These are phyloP conservation scores for Pestalotiopsis sp. DNA, from an alignment of 2,329 filamentous ascomycete species.

Conservation along the genomic window DNA sequence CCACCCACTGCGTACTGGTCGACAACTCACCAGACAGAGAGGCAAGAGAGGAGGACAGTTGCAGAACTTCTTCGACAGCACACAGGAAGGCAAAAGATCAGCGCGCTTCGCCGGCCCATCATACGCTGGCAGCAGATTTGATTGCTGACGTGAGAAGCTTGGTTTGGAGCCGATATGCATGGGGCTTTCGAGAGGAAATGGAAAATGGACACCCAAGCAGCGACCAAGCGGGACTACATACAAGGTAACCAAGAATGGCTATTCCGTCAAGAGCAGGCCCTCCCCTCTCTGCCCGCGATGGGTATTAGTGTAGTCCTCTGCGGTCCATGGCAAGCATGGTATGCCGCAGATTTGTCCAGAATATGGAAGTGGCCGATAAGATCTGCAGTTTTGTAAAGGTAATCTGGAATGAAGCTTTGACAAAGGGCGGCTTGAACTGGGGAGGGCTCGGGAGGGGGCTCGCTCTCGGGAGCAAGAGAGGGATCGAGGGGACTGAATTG, in stretches of 20 bases:
- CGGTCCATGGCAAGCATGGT: neutral
- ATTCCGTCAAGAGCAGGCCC: too few relatives aligned
- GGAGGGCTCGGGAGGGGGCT: neutral
- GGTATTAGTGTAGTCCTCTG: too few relatives aligned
- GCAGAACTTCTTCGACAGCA: neutral
- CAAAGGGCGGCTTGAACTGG: neutral
- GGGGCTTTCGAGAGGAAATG: neutral
- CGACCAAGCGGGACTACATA: neutral
- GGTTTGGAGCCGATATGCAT: neutral
- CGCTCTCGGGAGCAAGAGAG: slow-evolving; percentile 1
- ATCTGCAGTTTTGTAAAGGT: too few relatives aligned
- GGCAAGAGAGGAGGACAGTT: too few relatives aligned
- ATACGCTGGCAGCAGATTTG: neutral
- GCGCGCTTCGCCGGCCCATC: neutral
- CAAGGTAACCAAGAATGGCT: neutral
- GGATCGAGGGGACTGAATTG: neutral
- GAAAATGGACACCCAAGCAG: too few relatives aligned
- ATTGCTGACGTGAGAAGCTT: slow-evolving; percentile 10
- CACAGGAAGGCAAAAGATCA: neutral
- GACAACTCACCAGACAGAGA: neutral
- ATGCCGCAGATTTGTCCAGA: neutral
- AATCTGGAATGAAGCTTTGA: too few relatives aligned
- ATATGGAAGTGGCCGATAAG: too few relatives aligned
- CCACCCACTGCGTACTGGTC: neutral
- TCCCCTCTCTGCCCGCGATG: too few relatives aligned